Evolutionary conservation across 1,139 yeast species (phyloP).

Genomic region (Nakaseomyces bracarensis): DNA sequence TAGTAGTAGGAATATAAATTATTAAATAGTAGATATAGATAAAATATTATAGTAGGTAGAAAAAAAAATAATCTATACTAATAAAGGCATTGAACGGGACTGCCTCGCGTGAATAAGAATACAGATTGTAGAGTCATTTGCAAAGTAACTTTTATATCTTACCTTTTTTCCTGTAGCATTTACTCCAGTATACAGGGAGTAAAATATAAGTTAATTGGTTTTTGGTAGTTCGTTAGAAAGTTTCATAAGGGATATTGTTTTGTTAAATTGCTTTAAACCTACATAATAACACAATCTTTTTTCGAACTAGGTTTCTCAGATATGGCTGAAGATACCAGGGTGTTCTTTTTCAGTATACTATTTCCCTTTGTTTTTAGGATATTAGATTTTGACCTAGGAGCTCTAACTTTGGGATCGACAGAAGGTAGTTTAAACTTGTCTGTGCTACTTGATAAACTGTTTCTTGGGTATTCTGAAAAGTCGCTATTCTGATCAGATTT

Average conservation of each 20-base stretch:
- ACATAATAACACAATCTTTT: slow-evolving; percentile 3
- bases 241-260: too few relatives aligned
- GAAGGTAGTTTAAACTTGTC: not conserved
- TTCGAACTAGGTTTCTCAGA: not conserved
- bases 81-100: too few relatives aligned
- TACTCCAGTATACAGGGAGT: not conserved
- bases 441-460: not conserved
- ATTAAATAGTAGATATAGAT: too few relatives aligned
- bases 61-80: not conserved
- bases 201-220: too few relatives aligned
- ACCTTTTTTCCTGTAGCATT: too few relatives aligned
- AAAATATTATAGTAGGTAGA: too few relatives aligned
- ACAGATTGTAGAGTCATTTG: too few relatives aligned
- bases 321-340: not conserved
- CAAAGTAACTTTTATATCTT: too few relatives aligned
- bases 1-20: too few relatives aligned
- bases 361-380: not conserved
- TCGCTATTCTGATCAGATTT: not conserved
- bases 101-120: too few relatives aligned
- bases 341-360: not conserved
- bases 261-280: not conserved
- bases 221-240: too few relatives aligned
- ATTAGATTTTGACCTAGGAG: not conserved
- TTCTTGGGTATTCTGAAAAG: not conserved
- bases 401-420: not conserved